Conservation (phyloP, 2,329 filamentous ascomycete genomes). For the Aspergillus terreus region DNA sequence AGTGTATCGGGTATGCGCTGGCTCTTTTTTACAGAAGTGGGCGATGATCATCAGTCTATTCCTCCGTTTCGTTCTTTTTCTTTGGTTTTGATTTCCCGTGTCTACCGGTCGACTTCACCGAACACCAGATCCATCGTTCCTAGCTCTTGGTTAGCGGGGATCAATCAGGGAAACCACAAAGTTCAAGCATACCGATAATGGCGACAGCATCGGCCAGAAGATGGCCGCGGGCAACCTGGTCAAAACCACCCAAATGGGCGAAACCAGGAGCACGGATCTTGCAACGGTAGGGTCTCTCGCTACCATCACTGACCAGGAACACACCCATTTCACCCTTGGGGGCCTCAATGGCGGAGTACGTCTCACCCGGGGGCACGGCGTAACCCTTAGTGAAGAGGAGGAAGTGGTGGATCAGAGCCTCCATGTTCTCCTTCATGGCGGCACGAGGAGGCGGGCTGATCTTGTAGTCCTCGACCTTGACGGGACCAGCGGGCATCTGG, state of each 20-base stretch:
- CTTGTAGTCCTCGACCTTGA: conserved; percentile 99
- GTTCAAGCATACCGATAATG: conserved; percentile 64
- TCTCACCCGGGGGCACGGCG: conserved; percentile 93
- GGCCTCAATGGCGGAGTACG: conserved; percentile 97
- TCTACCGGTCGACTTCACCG: conserved; percentile 61
- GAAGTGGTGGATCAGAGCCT: conserved; percentile 98
- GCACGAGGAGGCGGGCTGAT: conserved; percentile 89
- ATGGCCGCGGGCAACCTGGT: conserved; percentile 89
- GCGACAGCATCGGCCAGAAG: conserved; percentile 94
- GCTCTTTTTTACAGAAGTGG: neutral
- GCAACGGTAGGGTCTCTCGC: conserved; percentile 93
- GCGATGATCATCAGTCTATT: neutral
- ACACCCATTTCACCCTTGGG: conserved; percentile 99
- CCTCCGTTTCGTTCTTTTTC: conserved; percentile 6
- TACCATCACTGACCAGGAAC: conserved; percentile 91
- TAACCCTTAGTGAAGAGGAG: conserved; percentile 98
- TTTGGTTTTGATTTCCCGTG: neutral
- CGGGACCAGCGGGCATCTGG: conserved; percentile 93
- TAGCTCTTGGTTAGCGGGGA: conserved; percentile 18
- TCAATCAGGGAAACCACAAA: too few relatives aligned
- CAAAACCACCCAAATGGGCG: conserved; percentile 89
- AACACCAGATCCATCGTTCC: conserved; percentile 83
- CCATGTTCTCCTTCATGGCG: conserved; percentile 99
- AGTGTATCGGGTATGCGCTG: neutral
- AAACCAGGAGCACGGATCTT: conserved; percentile 97